Evolutionary conservation across 345 rosid species (phyloP).

Genomic region (Gossypium mustelinum): DNA sequence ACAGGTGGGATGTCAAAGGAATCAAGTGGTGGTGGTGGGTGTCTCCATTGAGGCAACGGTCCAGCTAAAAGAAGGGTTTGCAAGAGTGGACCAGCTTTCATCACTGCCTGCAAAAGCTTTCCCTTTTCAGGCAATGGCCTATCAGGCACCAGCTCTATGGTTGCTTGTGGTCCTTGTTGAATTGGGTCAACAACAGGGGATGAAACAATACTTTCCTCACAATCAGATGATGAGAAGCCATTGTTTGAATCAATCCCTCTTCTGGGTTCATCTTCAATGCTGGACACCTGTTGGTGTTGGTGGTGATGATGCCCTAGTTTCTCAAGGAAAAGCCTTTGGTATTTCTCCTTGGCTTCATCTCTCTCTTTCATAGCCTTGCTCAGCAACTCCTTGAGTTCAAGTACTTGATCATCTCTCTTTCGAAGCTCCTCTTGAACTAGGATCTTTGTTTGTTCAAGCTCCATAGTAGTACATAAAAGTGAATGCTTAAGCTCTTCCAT

Average conservation of each 20-base stretch:
- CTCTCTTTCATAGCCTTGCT: conserved; percentile 54
- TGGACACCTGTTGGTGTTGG: conserved; percentile 46
- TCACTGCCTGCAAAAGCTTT: conserved; percentile 89
- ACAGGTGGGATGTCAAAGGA: conserved; percentile 94
- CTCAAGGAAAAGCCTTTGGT: conserved; percentile 50
- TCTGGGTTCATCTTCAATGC: conserved; percentile 84
- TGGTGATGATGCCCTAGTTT: conserved; percentile 33
- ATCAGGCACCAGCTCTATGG: conserved; percentile 40
- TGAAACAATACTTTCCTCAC: conserved; percentile 88
- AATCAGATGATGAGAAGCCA: conserved; percentile 80
- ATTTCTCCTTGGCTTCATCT: conserved; percentile 66
- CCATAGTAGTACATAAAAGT: conserved; percentile 58
- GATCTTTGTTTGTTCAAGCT: conserved; percentile 73
- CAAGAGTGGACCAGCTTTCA: conserved; percentile 94
- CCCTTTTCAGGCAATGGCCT: conserved; percentile 95
- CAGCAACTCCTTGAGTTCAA: conserved; percentile 51
- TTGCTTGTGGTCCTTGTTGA: conserved; percentile 27
- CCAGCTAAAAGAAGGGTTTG: conserved; percentile 92
- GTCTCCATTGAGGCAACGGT: conserved; percentile 93
- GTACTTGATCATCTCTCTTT: conserved; percentile 61
- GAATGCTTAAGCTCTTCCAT: conserved; percentile 69
- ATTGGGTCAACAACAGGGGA: conserved; percentile 50
- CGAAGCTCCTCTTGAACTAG: conserved; percentile 69
- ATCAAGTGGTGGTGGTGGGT: conserved; percentile 93
- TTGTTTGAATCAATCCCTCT: conserved; percentile 63